phyloP scores from a whole-genome alignment of 371 early-diverging fungal species.

The Choanephora cucurbitarum region DNA sequence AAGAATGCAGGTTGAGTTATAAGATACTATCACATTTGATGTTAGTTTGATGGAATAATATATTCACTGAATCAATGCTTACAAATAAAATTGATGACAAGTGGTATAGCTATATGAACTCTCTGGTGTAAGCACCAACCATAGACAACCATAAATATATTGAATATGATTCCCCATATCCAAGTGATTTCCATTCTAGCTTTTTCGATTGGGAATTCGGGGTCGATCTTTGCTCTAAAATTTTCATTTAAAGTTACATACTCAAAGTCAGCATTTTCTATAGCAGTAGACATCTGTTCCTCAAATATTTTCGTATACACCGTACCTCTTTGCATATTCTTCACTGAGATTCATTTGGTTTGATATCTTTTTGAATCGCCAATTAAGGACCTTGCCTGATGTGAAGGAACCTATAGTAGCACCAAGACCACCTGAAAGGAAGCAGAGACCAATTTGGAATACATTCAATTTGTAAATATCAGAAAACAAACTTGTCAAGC shows the following conservation, averaged over 20 bases:
- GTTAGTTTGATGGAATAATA: background rate
- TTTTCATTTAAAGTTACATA: too few species aligned
- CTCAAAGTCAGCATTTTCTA: too few species aligned
- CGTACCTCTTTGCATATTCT: slow-evolving; percentile 13
- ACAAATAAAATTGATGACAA: slow-evolving; percentile 37
- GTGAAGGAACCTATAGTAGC: slow-evolving; percentile 27
- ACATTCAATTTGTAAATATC: slow-evolving; percentile 24
- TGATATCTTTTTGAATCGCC: slow-evolving; percentile 21
- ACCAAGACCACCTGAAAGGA: slow-evolving; percentile 32
- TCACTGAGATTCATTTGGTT: slow-evolving; percentile 13
- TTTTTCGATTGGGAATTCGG: slow-evolving; percentile 36
- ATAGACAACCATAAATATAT: slow-evolving; percentile 33
- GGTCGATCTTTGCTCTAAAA: slow-evolving; percentile 16
- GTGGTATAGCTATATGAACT: slow-evolving; percentile 29
- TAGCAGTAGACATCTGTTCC: too few species aligned
- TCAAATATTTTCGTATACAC: background rate
- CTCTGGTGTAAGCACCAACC: slow-evolving; percentile 38
- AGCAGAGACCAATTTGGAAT: slow-evolving; percentile 33
- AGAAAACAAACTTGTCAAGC: slow-evolving; percentile 27
- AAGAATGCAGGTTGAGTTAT: slow-evolving; percentile 31
- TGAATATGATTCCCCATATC: slow-evolving; percentile 38
- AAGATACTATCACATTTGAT: slow-evolving; percentile 28
- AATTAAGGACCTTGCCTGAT: slow-evolving; percentile 33
- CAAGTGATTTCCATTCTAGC: slow-evolving; percentile 38
- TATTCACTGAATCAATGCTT: slow-evolving; percentile 6